Evolutionary conservation across 2,329 filamentous ascomycete genomes (phyloP).

Genomic region (Piedraia hortae): DNA sequence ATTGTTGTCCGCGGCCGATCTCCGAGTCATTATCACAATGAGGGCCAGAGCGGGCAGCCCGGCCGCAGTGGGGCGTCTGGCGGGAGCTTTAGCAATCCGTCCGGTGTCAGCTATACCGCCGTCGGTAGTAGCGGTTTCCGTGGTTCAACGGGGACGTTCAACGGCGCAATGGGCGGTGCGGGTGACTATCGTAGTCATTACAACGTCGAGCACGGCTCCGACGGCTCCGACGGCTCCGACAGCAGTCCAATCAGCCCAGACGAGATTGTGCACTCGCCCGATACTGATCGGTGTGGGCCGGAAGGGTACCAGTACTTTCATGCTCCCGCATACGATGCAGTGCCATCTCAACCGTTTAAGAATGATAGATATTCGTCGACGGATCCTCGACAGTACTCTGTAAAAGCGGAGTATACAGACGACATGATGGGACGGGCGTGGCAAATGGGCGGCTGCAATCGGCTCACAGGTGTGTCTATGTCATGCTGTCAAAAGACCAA

Average conservation of each 20-base stretch:
- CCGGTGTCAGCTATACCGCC: conserved; percentile 7
- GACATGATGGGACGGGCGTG: conserved; percentile 12
- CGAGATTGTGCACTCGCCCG: conserved; percentile 9
- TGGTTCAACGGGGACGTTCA: conserved; percentile 5
- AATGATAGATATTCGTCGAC: conserved; percentile 7
- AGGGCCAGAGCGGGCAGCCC: conserved; percentile 20
- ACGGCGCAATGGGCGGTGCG: conserved; percentile 4
- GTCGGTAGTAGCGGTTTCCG: conserved; percentile 11
- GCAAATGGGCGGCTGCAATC: conserved; percentile 15
- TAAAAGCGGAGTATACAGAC: conserved; percentile 18
- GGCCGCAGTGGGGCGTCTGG: conserved; percentile 39
- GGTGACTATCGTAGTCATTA: conserved; percentile 9
- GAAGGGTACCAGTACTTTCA: conserved; percentile 22
- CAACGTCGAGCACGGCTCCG: conserved; percentile 4
- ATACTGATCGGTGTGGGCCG: conserved; percentile 12
- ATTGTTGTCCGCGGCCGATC: conserved; percentile 73
- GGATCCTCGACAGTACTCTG: conserved; percentile 11
- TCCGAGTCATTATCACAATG: conserved; percentile 33
- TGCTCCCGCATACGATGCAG: conserved; percentile 16
- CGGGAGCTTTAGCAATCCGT: conserved; percentile 17
- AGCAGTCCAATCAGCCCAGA: conserved; percentile 16
- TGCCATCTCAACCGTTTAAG: conserved; percentile 11
- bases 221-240: conserved; percentile 13
- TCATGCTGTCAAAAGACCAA: not conserved
- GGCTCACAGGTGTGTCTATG: conserved; percentile 13